Conservation (phyloP, 129 eudicot species). For the Calendula officinalis region DNA sequence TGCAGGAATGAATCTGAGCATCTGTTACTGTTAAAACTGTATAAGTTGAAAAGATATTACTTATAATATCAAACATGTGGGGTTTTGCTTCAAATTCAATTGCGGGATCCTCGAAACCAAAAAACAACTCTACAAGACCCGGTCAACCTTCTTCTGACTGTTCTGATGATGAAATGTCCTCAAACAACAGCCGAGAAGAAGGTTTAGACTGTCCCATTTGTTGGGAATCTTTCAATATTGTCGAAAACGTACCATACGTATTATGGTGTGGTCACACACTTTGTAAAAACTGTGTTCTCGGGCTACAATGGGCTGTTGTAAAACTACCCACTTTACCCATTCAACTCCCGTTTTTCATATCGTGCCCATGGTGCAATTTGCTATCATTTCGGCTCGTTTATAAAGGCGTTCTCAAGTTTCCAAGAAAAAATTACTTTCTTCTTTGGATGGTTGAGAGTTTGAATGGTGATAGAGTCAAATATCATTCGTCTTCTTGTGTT, state of each 20-base stretch:
- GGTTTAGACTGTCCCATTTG: constrained; percentile 61
- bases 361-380: constrained; percentile 62
- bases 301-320: constrained; percentile 54
- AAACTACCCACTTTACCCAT: constrained; percentile 55
- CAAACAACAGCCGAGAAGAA: constrained; percentile 48
- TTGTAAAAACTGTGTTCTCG: constrained; percentile 57
- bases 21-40: constrained; percentile 15
- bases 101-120: constrained; percentile 28
- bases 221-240: constrained; percentile 63
- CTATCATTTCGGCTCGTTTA: constrained; percentile 45
- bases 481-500: constrained; percentile 35
- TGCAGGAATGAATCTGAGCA: constrained; percentile 25
- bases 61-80: constrained; percentile 37
- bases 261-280: constrained; percentile 63
- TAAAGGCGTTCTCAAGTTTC: constrained; percentile 46
- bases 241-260: constrained; percentile 53
- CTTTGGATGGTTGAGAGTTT: constrained; percentile 70
- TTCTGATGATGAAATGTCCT: constrained; percentile 56
- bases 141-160: constrained; percentile 42
- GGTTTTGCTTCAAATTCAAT: constrained; percentile 43
- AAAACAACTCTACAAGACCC: constrained; percentile 25
- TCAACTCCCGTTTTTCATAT: constrained; percentile 53
- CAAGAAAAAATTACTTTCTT: constrained; percentile 52
- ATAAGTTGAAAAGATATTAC: constrained; percentile 10
- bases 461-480: constrained; percentile 49